Base-by-base conservation (phyloP, 2,329 filamentous ascomycete species). In the Calcarisporium arbuscula region DNA sequence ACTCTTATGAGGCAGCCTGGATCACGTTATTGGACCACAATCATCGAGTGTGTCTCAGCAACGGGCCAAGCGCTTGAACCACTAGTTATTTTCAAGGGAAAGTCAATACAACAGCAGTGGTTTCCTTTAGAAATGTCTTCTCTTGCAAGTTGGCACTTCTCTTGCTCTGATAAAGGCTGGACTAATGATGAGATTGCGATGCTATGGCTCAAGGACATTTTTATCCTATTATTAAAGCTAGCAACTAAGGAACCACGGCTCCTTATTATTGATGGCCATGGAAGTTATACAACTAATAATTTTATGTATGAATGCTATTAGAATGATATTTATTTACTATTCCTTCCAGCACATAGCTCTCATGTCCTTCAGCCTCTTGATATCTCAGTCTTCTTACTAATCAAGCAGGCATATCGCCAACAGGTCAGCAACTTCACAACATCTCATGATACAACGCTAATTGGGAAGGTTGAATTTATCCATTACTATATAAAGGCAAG, bases 71-170 rank as follows among this genome's bases (percentile, higher is more conserved):
- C 30, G 5, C 30, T 48, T 5, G 10, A 18, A n/a, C 39, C 39
- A 6, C 33, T 50, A 14, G 41, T 51, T 19, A 50, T 52, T 25
- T 50, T 46, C 26, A 48, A 48, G 29, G 42, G 41, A 2, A 35
- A 41, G 28, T 36, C 12, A 10, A 33, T 50, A 3, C 28, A 48
- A 36, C 19, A 41, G 8, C 32, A 43, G 19, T 50, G 33, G 42
- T 50, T 48, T 40, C 34, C 32, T 15, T 5, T 20, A 10, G 30
- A 47, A 16, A 20, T 38, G 5, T 20, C 19, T 14, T 42, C 36
- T 28, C 35, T 39, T 15, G 17, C 15, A 17, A 19, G 34, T 19
- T 49, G 36, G 42, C n/a, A 19, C 14, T 52, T 50, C 37, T 42
- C 33, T 6, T 31, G 34, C 14, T 43, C 40, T n/a, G 35, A 36